A percentile compares a stretch with the other conserved stretches of the same genome.
Evolutionary conservation across 78 protist species (phyloP).

Genomic region (Dictyostelium intermedium): DNA sequence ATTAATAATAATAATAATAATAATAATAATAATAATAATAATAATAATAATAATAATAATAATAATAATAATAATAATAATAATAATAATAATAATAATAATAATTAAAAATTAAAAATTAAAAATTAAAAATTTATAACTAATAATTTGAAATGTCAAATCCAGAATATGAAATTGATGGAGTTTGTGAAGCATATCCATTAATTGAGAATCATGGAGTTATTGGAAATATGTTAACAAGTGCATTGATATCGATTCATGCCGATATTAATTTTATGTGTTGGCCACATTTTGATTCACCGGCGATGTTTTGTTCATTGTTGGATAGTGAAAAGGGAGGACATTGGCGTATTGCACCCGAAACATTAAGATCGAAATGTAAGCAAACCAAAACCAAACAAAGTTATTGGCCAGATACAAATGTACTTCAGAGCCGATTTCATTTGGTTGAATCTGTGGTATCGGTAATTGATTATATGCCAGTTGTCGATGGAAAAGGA

Average conservation of each 20-base stretch:
- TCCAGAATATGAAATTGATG: neutral
- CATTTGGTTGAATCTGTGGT: slow-evolving; percentile 23
- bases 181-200: slow-evolving; percentile 37
- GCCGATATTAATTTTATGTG: slow-evolving; percentile 74
- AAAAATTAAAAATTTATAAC: neutral
- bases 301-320: slow-evolving; percentile 61
- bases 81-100: too few relatives aligned
- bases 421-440: slow-evolving; percentile 64
- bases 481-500: slow-evolving; percentile 47
- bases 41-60: too few relatives aligned
- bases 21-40: too few relatives aligned
- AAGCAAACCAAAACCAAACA: slow-evolving; percentile 24
- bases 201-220: slow-evolving; percentile 72
- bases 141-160: neutral
- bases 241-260: slow-evolving; percentile 43
- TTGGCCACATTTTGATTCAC: slow-evolving; percentile 78
- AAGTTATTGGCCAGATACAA: slow-evolving; percentile 78
- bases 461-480: slow-evolving; percentile 70
- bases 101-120: neutral
- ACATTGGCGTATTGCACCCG: slow-evolving; percentile 54
- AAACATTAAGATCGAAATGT: neutral
- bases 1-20: too few relatives aligned
- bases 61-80: too few relatives aligned
- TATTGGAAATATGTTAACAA: slow-evolving; percentile 77
- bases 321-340: slow-evolving; percentile 77